Evolutionary conservation across 1,139 yeast species (phyloP), one percentile per base, ranked within the genome.

Genomic region (Taphrina pruni): DNA sequence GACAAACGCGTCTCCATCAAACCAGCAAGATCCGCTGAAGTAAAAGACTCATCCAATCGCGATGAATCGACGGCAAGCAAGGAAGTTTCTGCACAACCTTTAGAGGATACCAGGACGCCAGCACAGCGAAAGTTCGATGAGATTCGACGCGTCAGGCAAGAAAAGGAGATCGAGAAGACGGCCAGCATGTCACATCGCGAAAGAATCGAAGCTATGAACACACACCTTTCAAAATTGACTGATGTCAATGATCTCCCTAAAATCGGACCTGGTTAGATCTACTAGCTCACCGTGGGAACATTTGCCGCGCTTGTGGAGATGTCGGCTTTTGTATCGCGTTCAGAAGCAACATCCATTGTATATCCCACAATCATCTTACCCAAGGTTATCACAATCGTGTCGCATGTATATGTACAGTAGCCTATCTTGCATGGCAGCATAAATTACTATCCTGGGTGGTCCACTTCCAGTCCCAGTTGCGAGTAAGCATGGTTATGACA

Each of bases 221-320:
- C 73, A 51, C 73, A 75, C 50, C 71, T 75, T 26, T 70, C 73
- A 38, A 70, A 71, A 26, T 70, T 75, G 21, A 71, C 74, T 4
- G 77, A 75, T 52, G 76, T 75, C 64, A 70, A 75, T 61, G 77
- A 75, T 39, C 75, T 75, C 77, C 77, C 77, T 12, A 75, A 73
- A 65, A 72, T 73, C 46, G 62, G 70, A 3, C 70, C 67, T 9
- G 67, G 62, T 11, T 61, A 52, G 17, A n/a, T 6, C n/a, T 12
- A 14, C 48, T 17, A 14, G n/a, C 12, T 4, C 12, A 26, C 36
- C 54, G 54, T 50, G 54, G 54, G 54, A 50, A 50, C 14, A 21
- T 26, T 50, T 50, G 36, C 54, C 54, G 54, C 54, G 9, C 4
- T 1, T 50, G 12, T 50, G 54, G 35, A 35, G 11, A n/a, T 6